Conservation (phyloP, 345 rosid genomes). For the Gossypium australe region DNA sequence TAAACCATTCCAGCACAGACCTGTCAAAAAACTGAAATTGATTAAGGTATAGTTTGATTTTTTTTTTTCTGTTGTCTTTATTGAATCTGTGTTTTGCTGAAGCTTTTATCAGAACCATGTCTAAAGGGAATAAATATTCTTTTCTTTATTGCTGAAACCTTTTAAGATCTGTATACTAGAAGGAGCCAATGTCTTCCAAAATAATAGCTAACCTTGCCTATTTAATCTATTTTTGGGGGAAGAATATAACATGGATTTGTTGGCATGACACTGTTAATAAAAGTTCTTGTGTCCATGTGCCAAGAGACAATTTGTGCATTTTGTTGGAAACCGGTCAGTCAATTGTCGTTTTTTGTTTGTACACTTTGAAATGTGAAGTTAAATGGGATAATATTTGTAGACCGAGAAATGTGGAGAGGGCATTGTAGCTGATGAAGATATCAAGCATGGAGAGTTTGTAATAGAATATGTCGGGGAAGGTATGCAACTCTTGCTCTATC, state of each 20-base stretch:
- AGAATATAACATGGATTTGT: neutral
- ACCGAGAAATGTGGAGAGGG: conserved; percentile 97
- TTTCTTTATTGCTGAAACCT: neutral
- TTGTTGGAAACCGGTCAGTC: neutral
- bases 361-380: conserved; percentile 21
- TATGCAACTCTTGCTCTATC: conserved; percentile 18
- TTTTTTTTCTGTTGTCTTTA: neutral
- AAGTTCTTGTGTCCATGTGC: neutral
- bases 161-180: neutral
- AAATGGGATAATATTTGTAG: conserved; percentile 48
- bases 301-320: conserved; percentile 13
- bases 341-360: conserved; percentile 11
- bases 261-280: neutral
- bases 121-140: neutral
- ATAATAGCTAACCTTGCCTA: neutral
- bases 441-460: conserved; percentile 79
- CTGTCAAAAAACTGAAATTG: conserved; percentile 80
- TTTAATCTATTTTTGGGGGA: neutral
- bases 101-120: neutral
- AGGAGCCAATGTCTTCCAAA: neutral
- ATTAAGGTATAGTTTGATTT: conserved; percentile 52
- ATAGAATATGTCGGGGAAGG: conserved; percentile 99
- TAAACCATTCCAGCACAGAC: conserved; percentile 90
- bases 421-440: conserved; percentile 86
- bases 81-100: neutral